Base-by-base conservation (phyloP, 2,329 filamentous ascomycete species). In the Mycosphaerella arachidis region DNA sequence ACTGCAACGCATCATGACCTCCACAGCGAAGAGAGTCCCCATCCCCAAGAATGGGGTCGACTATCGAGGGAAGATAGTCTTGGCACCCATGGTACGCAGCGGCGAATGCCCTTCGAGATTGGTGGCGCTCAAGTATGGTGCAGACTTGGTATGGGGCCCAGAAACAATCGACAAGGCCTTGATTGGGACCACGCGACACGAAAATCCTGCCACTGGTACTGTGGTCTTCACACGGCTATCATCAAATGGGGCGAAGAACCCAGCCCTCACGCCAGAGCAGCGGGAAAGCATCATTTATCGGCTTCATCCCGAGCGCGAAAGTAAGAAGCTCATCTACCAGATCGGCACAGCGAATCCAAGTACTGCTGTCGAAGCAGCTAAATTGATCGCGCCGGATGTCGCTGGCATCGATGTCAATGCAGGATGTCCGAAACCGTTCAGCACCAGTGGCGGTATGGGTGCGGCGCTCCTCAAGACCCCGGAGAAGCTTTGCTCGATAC, bases 361-460 rank as follows among this genome's bases (percentile, higher is more conserved):
- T 12, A 83, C 87, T 31, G 94, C 94, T 0, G 92, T 97, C 0
- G 79, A 89, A 73, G 92, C 93, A 0, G 92, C 93, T 1, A 86
- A 86, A 56, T 78, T 97, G 16, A 88, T 99, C 20, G 94, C 92
- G 0, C 83, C 79, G 12, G 91, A 97, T 75, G 94, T 99, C 3
- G 87, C 88, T 0, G 94, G 94, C 61, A 97, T 99, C 68, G 94
- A 97, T 74, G 89, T 99, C 63, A 99, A 99, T 74, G 92, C 94
- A 0, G 94, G 94, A n/a, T 99, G 94, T 72, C 94, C 94, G 0
- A 99, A 99, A 76, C 90, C 93, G 0, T 99, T 99, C 76, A 96
- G 90, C 71, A 96, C 93, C 1, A 84, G 84, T 63, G 92, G 92
- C 61, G 94, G 94, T 53, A 99, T 99, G 94, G 94, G 94, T 53